Evolutionary conservation across 2,329 filamentous ascomycete genomes (phyloP), one percentile per base, ranked within the genome.

Genomic region (Pseudopithomyces chartarum): DNA sequence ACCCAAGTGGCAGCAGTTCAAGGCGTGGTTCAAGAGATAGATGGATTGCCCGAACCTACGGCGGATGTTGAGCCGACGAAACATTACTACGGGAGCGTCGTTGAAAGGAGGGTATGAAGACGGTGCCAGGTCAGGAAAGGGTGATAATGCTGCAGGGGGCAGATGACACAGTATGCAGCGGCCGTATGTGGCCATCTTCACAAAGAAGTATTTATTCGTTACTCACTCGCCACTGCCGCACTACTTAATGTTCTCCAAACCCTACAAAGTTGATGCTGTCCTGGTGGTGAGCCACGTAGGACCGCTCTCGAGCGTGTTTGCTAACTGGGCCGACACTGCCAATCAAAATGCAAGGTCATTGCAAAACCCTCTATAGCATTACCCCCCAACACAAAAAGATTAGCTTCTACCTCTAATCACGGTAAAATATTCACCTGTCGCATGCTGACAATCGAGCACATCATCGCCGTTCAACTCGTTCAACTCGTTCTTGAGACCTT

Each of bases 1-100:
- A 34, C 61, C 64, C 5, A 66, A 65, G 19, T 51, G 48, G 48
- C 48, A 51, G 23, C 48, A 51, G 48, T 51, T 51, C 38, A 51
- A 51, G 36, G 48, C 36, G 1, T 51, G 48, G 48, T 51, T 51
- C 12, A 51, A 51, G 48, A 51, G 22, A 42, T 51, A 51, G 33
- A 33, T 26, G 38, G 47, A 26, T 38, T 22, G 8, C 19, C 15
- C 19, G 10, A 26, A 22, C 7, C 15, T 2, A 26, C 11, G 46
- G 19, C 13, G 17, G 19, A 11, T 20, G 15, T 8, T 6, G 10
- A 17, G 12, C 3, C 19, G 45, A 26, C 23, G 29, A 19, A 15
- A 4, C 20, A 23, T n/a, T 20, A 13, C 13, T 26, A 4, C 33
- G 11, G 10, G 29, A 36, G 17, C 12, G 32, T 36, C 17, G 32